Evolutionary conservation across 2,329 filamentous ascomycete genomes (phyloP).

Genomic region (Colletotrichum orbiculare): DNA sequence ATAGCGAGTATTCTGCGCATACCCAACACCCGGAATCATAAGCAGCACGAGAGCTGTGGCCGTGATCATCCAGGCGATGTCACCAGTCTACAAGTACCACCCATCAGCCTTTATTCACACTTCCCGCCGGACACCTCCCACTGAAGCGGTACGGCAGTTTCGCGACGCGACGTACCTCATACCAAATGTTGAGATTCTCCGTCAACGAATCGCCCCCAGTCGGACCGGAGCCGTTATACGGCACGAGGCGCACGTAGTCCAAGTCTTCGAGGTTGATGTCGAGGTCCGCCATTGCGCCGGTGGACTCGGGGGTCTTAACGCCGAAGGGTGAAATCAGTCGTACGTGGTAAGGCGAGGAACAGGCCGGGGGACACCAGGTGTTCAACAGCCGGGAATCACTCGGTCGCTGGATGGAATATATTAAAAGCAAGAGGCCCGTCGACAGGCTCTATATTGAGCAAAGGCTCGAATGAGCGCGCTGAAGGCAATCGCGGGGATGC

Average conservation of each 20-base stretch:
- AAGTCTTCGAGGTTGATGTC: constrained; percentile 56
- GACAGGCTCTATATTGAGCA: constrained; percentile 29
- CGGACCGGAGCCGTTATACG: constrained; percentile 72
- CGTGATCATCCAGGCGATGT: constrained; percentile 87
- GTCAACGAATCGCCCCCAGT: constrained; percentile 76
- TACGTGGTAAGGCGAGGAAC: too few species aligned
- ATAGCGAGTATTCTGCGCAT: not conserved
- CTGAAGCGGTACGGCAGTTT: not conserved
- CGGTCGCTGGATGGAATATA: not conserved
- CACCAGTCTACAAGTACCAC: constrained; percentile 69
- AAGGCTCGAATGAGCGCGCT: constrained; percentile 20
- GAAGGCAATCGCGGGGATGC: constrained; percentile 22
- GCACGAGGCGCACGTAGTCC: constrained; percentile 58
- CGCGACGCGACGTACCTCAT: constrained; percentile 68
- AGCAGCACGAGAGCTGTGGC: constrained; percentile 85
- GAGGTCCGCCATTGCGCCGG: constrained; percentile 38
- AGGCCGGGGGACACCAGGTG: not conserved
- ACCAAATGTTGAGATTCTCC: constrained; percentile 81
- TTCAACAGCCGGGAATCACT: not conserved
- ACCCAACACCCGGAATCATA: constrained; percentile 91
- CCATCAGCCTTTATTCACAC: constrained; percentile 37
- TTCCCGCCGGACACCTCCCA: not conserved
- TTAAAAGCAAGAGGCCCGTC: constrained; percentile 12
- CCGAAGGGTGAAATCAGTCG: constrained; percentile 4
- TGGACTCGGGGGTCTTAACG: constrained; percentile 14